Evolutionary conservation across 306 rosid species (phyloP), one percentile per base, ranked within the genome.

Genomic region (Trifolium dubium): DNA sequence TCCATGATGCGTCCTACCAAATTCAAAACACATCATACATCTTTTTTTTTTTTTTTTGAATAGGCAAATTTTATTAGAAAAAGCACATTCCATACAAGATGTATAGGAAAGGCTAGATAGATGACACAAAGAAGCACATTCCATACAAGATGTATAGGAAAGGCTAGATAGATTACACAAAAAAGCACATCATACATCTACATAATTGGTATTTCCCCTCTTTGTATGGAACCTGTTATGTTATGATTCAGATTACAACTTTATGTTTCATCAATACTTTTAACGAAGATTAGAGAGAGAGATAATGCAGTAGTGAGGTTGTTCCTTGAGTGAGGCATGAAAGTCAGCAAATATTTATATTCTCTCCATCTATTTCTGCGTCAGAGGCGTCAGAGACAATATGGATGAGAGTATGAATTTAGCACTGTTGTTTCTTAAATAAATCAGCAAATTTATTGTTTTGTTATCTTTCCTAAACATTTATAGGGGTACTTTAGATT

Each of bases 191-290:
- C n/a, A n/a, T n/a, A n/a, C n/a, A n/a, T n/a, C n/a, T n/a, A n/a
- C n/a, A n/a, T n/a, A n/a, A n/a, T 51, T 30, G 12, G 37, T 63
- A 71, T 64, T 69, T 34, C 28, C 10, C 51, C 41, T 9, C 47
- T 46, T 69, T 77, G 31, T 40, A 44, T 69, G 56, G 64, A 37
- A 63, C 44, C 40, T 13, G 77, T 53, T 11, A 40, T 63, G 77
- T 53, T 11, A 40, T 75, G 58, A 75, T 65, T 50, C 55, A 44
- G n/a, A 59, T 19, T 64, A 71, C 65, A 35, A 51, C 32, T 67
- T 54, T 54, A 68, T 67, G 61, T 31, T 75, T 76, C 62, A 69
- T 63, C 70, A 44, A 56, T 28, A 56, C 8, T 56, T 30, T 56
- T 11, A 29, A 11, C n/a, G 5, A 56, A 29, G n/a, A 29, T 14